Evolutionary conservation across 2,329 filamentous ascomycete genomes (phyloP), one percentile per base, ranked within the genome.

Genomic region (Bipolaris bicolor): DNA sequence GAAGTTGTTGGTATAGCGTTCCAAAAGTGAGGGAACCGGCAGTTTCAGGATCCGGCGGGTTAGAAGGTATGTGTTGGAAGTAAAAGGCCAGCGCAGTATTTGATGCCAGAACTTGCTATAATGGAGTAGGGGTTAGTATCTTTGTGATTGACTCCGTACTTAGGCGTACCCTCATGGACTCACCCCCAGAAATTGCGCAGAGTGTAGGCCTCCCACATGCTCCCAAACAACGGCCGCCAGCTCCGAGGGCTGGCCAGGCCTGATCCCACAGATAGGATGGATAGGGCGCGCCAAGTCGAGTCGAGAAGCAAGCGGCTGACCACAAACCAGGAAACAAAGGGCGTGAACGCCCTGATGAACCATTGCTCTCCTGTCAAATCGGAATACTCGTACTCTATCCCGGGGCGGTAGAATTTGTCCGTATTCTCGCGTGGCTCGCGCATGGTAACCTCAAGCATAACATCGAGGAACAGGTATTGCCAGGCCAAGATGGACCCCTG

Each of bases 401-500:
- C 45, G 11, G 26, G 45, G 45, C 45, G 45, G 29, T 48, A 48
- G 29, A 48, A 48, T 9, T 48, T 34, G n/a, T 48, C 24, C 45
- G 31, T 48, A 13, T 48, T 48, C 45, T 48, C 26, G 15, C 24
- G 45, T 24, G 45, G 45, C 45, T 48, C 45, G 24, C 18, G 45
- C 45, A 48, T 48, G 26, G 45, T 48, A 29, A 48, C 26, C 31
- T 48, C 45, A 15, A 48, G 45, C 45, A 48, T 48, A 29, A 48
- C 24, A 29, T 34, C 26, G 29, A 48, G 45, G 26, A 48, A 48
- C 45, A 34, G n/a, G 29, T 48, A 48, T 15, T 48, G 45, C 45
- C 45, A 48, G 45, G 45, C 26, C 45, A 48, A 48, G 45, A 48
- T 48, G n/a, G 45, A 34, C 24, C 45, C 31, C 45, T 48, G 26